Conservation (phyloP, 805 yeast species). For the Candida verbasci region DNA sequence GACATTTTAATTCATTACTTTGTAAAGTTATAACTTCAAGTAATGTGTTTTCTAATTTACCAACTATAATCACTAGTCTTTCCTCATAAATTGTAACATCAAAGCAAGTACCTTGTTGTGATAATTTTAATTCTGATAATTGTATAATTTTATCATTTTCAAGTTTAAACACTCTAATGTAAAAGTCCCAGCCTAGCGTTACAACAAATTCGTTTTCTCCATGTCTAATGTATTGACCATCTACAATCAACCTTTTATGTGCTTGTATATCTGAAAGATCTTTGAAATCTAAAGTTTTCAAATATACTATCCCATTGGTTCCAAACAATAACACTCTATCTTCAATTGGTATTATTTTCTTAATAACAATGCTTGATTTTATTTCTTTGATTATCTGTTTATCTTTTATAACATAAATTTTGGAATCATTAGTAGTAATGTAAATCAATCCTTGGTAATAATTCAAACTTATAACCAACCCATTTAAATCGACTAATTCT, state of each 20-base stretch:
- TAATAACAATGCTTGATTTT: constrained; percentile 25
- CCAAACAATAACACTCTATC: constrained; percentile 39
- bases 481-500: constrained; percentile 13
- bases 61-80: constrained; percentile 44
- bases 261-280: constrained; percentile 20
- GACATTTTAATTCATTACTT: constrained; percentile 17
- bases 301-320: constrained; percentile 46
- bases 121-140: constrained; percentile 27
- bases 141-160: constrained; percentile 10
- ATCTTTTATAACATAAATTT: constrained; percentile 15
- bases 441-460: constrained; percentile 9
- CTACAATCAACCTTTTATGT: constrained; percentile 34
- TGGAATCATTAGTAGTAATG: constrained; percentile 16
- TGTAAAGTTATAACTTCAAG: constrained; percentile 42
- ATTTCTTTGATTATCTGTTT: constrained; percentile 12
- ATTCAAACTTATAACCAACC: constrained; percentile 22
- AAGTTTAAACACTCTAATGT: constrained; percentile 34
- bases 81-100: constrained; percentile 24
- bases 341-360: constrained; percentile 27
- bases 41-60: constrained; percentile 58
- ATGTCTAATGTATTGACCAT: constrained; percentile 31
- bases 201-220: constrained; percentile 38
- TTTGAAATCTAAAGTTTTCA: constrained; percentile 5
- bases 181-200: constrained; percentile 60
- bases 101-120: constrained; percentile 51